These are phyloP conservation scores for Talaromyces verruculosus DNA, from an alignment of 2,329 filamentous ascomycete genomes.

Conservation along the genomic window DNA sequence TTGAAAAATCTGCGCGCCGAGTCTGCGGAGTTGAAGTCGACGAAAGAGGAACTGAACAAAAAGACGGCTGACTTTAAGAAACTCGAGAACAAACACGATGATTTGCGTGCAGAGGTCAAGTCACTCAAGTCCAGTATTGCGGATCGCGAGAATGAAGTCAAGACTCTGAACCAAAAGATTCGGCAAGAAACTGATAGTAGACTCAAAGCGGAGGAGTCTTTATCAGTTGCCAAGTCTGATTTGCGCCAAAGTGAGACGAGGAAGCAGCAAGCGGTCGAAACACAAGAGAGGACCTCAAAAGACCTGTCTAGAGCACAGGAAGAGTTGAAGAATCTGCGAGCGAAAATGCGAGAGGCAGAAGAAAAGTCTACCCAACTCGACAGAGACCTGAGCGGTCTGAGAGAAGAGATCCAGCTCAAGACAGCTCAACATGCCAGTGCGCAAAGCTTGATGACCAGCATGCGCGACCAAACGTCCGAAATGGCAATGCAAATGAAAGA, in stretches of 20 bases:
- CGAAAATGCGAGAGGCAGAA: conserved; percentile 71
- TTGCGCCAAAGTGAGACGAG: conserved; percentile 75
- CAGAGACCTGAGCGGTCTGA: conserved; percentile 65
- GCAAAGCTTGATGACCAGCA: conserved; percentile 81
- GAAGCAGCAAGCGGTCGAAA: conserved; percentile 73
- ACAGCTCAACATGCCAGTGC: conserved; percentile 80
- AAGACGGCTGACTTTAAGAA: conserved; percentile 65
- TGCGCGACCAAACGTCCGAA: conserved; percentile 90
- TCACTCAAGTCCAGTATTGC: conserved; percentile 67
- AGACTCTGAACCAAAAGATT: conserved; percentile 74
- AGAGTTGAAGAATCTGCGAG: conserved; percentile 59
- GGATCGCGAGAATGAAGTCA: conserved; percentile 77
- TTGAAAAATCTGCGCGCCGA: conserved; percentile 76
- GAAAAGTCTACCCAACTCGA: conserved; percentile 68
- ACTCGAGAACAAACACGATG: conserved; percentile 80
- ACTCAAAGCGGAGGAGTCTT: conserved; percentile 74
- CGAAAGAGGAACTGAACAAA: conserved; percentile 70
- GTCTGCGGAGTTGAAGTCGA: conserved; percentile 68
- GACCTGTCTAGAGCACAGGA: conserved; percentile 72
- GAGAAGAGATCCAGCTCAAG: conserved; percentile 82
- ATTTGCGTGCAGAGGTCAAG: conserved; percentile 72
- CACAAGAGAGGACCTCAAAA: conserved; percentile 66
- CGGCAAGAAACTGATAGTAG: conserved; percentile 70
- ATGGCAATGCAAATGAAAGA: conserved; percentile 90
- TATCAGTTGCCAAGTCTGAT: conserved; percentile 71